Conservation (phyloP, 495 filamentous ascomycete species). For the Cercophora sp. region DNA sequence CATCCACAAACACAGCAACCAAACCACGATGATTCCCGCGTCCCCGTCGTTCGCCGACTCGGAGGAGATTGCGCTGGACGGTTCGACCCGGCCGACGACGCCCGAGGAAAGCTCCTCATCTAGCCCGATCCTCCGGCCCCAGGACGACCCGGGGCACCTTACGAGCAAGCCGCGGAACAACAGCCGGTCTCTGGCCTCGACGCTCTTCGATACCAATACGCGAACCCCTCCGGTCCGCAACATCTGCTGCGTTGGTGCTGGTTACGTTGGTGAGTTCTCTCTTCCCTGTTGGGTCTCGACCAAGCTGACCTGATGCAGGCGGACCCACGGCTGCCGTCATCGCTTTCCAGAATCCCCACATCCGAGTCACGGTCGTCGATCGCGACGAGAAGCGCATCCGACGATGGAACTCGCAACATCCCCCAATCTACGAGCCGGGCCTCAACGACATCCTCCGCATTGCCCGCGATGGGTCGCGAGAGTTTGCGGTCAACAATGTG, state of each 20-base stretch:
- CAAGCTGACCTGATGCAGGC: slow-evolving; percentile 38
- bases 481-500: slow-evolving; percentile 26
- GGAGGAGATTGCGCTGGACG: slow-evolving; percentile 19
- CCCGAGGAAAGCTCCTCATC: slow-evolving; percentile 47
- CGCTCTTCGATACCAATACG: slow-evolving; percentile 16
- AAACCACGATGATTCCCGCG: slow-evolving; percentile 5
- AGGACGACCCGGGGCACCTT: slow-evolving; percentile 22
- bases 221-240: slow-evolving; percentile 41
- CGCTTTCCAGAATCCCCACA: slow-evolving; percentile 62
- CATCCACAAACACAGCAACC: no score
- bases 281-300: not conserved
- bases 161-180: slow-evolving; percentile 11
- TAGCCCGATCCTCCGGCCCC: slow-evolving; percentile 36
- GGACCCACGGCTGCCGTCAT: slow-evolving; percentile 72
- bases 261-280: slow-evolving; percentile 25
- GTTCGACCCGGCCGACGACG: slow-evolving; percentile 50
- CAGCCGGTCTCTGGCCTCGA: slow-evolving; percentile 14
- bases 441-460: slow-evolving; percentile 61
- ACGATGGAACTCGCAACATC: slow-evolving; percentile 65
- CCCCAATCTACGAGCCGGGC: slow-evolving; percentile 75
- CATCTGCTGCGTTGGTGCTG: slow-evolving; percentile 31
- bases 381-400: slow-evolving; percentile 57
- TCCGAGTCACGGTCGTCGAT: slow-evolving; percentile 71
- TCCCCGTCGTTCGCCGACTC: slow-evolving; percentile 14
- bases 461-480: slow-evolving; percentile 51